Base-by-base conservation (phyloP, 345 rosid species). In the Arabidopsis suecica region DNA sequence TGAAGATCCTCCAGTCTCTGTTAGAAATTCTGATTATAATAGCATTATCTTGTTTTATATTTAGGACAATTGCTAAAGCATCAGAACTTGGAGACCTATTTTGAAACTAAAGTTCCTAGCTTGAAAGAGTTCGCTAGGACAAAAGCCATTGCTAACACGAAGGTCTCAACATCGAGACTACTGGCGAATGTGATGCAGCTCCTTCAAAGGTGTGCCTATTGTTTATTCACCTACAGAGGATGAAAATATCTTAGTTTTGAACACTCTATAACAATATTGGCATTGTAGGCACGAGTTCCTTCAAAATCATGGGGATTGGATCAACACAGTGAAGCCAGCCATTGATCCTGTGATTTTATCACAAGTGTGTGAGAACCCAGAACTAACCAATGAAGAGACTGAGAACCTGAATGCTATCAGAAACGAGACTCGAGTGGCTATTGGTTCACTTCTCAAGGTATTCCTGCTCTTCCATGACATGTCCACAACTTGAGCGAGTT, bases 61-160 rank as follows among this genome's bases (percentile, higher is more conserved):
- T 50, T 69, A 90, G 99, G 91, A 82, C 96, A 95, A 89, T 75
- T 81, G 58, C 74, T 95, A 85, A 95, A 86, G 82, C 97, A 90
- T 79, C 93, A 89, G 83, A 82, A 62, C 70, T 83, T 95, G 45
- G 93, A 81, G 32, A 79, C 73, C 25, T 82, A 84, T 77, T 66
- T 92, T 42, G 76, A 63, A 73, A 78, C 93, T 56, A 86, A 88
- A 73, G 88, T 95, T 79, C 96, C 96, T 45, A 90, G 96, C 84
- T 86, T 95, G 90, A 90, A 86, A 83, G 88, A 86, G 67, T 83
- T 90, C 48, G 65, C 60, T 65, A 67, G 77, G 81, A 73, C 76
- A 78, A 87, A 87, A 59, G 64, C 68, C 71, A 83, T 82, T 65
- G 84, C 85, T 62, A 84, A 84, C 83, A 36, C 68, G 7, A 85